phyloP scores from a whole-genome alignment of 805 yeast genomes.

The Candida andamanensis region DNA sequence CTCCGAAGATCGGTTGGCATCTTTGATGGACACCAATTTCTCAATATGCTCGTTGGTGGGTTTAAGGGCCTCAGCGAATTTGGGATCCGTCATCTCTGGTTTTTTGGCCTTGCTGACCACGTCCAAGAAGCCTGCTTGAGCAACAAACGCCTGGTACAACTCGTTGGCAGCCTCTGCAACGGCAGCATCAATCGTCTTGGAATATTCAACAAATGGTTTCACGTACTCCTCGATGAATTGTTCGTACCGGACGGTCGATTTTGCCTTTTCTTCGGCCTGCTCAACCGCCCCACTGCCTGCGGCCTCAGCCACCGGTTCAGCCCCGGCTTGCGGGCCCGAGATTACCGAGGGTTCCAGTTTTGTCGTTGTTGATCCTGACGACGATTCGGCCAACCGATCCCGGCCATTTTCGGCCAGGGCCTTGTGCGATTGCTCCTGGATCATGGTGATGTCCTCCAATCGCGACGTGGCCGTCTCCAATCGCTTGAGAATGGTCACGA shows the following conservation, averaged over 20 bases:
- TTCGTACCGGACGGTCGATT: conserved; percentile 50
- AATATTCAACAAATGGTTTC: conserved; percentile 53
- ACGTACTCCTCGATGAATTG: conserved; percentile 47
- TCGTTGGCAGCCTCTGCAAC: conserved; percentile 52
- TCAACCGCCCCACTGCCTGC: conserved; percentile 2
- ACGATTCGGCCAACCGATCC: conserved; percentile 13
- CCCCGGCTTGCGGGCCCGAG: conserved; percentile 6
- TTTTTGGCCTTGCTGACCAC: conserved; percentile 58
- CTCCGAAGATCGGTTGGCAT: conserved; percentile 64
- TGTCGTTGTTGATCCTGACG: conserved; percentile 7
- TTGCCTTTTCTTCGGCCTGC: conserved; percentile 24
- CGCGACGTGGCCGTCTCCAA: conserved; percentile 92
- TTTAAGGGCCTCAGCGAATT: conserved; percentile 49
- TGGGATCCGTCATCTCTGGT: conserved; percentile 55
- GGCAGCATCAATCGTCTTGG: conserved; percentile 50
- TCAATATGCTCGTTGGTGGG: conserved; percentile 66
- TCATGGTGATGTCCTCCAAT: conserved; percentile 80
- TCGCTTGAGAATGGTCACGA: conserved; percentile 66
- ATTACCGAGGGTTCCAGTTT: not conserved
- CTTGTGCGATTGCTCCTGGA: conserved; percentile 54
- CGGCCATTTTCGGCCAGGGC: not conserved
- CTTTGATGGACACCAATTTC: conserved; percentile 61
- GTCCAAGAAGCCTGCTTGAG: conserved; percentile 54
- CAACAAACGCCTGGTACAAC: conserved; percentile 50
- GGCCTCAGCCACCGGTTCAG: conserved; percentile 1